Base-by-base conservation (phyloP, 129 eudicot genomes). In the Flaveria linearis region DNA sequence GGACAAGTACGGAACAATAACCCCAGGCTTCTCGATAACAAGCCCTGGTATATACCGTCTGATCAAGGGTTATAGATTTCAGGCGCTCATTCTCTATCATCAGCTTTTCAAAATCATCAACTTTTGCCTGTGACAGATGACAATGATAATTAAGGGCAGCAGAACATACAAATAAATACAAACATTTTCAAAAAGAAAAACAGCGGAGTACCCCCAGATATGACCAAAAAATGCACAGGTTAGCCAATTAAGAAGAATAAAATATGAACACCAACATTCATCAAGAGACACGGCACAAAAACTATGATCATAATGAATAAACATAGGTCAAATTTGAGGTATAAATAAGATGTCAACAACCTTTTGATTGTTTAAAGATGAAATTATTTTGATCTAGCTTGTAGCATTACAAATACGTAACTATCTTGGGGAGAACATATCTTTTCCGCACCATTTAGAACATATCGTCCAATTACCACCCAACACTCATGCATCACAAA, bases 81-180 rank as follows among this genome's bases (percentile, higher is more conserved):
- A 94, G 83, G 69, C 84, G 96, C 88, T 91, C 98, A 33, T 94
- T 94, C 81, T 91, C 98, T 80, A 79, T 88, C 97, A 88, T 85
- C 78, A 94, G 61, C 74, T 77, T 91, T 56, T 90, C 88, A 77
- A 94, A 88, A 83, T 91, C 97, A 83, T 94, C 97, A 69, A 96
- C 98, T 84, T 94, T 94, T 82, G 92, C 85, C 98, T 94, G 86
- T 80, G 58, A 84, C 68, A 49, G 41, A 69, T 23, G 63, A 39
- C 5, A 69, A 25, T 46, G 22, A 51, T 41, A 61, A 57, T 70
- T 50, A 51, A 60, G 77, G 33, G 33, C 65, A 78, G 28, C 22
- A 46, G 47, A 69, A 23, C 25, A 79, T 72, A 51, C 64, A n/a
- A 60, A 15, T 16, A 71, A 22, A 51, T 3, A 36, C 16, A 69